Evolutionary conservation across 495 filamentous ascomycete species (phyloP).

Genomic region (Friedmanniomyces endolithicus): DNA sequence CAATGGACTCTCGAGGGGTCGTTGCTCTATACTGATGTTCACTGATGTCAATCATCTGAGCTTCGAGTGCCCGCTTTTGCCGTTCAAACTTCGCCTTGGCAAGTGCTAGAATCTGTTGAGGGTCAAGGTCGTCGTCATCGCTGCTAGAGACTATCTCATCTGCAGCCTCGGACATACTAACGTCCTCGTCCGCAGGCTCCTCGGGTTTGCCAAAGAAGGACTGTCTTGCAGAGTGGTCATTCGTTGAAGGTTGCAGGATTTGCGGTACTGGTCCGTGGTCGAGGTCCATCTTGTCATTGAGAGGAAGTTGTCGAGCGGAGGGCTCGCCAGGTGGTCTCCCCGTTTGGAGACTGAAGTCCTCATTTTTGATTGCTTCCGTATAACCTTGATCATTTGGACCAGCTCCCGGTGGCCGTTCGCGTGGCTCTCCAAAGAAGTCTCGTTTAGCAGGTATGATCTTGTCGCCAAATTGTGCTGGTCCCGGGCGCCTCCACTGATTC

Average conservation of each 20-base stretch:
- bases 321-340: neutral
- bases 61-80: constrained; percentile 26
- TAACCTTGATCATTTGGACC: neutral
- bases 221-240: constrained; percentile 15
- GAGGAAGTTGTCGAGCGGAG: neutral
- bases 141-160: constrained; percentile 20
- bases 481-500: constrained; percentile 28
- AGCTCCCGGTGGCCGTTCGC: constrained; percentile 1
- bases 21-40: constrained; percentile 21
- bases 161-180: constrained; percentile 11
- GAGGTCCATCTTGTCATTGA: constrained; percentile 12
- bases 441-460: constrained; percentile 22
- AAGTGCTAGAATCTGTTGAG: constrained; percentile 28
- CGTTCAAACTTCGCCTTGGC: constrained; percentile 28
- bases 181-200: neutral
- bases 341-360: neutral
- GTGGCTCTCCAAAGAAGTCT: constrained; percentile 22
- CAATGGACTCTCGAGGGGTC: constrained; percentile 24
- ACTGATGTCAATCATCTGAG: constrained; percentile 28
- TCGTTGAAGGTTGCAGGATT: neutral
- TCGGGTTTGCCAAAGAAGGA: constrained; percentile 19
- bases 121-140: constrained; percentile 30
- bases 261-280: neutral
- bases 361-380: neutral
- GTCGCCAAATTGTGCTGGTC: constrained; percentile 12